Conservation (phyloP, 2,329 filamentous ascomycete species). For the Colletotrichum sp. region DNA sequence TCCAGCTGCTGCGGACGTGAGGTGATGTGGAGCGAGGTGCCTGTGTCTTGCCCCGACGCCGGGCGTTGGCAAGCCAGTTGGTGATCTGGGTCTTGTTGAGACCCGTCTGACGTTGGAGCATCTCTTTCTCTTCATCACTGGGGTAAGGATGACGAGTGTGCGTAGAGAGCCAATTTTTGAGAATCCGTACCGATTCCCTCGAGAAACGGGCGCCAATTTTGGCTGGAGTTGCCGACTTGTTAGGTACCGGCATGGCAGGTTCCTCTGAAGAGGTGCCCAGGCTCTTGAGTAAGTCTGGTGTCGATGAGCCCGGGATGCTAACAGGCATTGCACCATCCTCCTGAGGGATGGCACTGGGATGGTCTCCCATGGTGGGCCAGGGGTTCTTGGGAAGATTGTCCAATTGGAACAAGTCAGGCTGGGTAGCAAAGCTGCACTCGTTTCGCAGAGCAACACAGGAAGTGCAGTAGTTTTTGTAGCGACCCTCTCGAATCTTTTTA, state of each 20-base stretch:
- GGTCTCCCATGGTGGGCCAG: slow-evolving; percentile 20
- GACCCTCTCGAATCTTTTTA: slow-evolving; percentile 65
- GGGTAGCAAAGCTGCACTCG: slow-evolving; percentile 59
- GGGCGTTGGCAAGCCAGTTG: slow-evolving; percentile 92
- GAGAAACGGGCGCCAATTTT: slow-evolving; percentile 82
- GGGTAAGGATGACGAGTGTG: slow-evolving; percentile 88
- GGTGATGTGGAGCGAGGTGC: slow-evolving; percentile 73
- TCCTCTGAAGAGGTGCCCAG: slow-evolving; percentile 23
- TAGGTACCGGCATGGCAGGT: slow-evolving; percentile 22
- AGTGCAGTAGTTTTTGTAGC: slow-evolving; percentile 65
- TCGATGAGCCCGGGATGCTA: slow-evolving; percentile 8
- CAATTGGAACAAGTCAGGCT: slow-evolving; percentile 19
- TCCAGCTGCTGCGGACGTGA: slow-evolving; percentile 63
- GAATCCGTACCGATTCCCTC: slow-evolving; percentile 75
- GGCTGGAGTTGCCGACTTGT: slow-evolving; percentile 41
- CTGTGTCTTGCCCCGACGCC: slow-evolving; percentile 80
- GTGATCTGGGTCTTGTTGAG: slow-evolving; percentile 84
- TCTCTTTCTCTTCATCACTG: slow-evolving; percentile 84
- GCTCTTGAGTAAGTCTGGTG: slow-evolving; percentile 29
- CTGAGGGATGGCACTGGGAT: slow-evolving; percentile 32
- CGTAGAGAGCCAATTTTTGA: slow-evolving; percentile 84
- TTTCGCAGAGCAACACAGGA: slow-evolving; percentile 65
- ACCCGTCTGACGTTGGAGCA: slow-evolving; percentile 78
- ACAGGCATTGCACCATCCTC: slow-evolving; percentile 36
- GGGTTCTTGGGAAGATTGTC: slow-evolving; percentile 30